phyloP scores from a whole-genome alignment of 176 grass and related monocot species.

The maize (Zea mays) region Zm-B73-REFERENCE-NAM-5.0 NC_050100.1:67934501-67935000 shows the following conservation, averaged over 20 bases:
- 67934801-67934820: slow-evolving; percentile 99
- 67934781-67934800: slow-evolving; percentile 84
- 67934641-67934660: background rate
- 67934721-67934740: slow-evolving; percentile 97
- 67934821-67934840: slow-evolving; percentile 98
- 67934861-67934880: background rate
- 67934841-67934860: slow-evolving; percentile 59
- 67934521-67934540: background rate
- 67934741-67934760: slow-evolving; percentile 98
- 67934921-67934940: background rate
- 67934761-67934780: slow-evolving; percentile 91
- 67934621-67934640: background rate
- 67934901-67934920: background rate
- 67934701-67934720: slow-evolving; percentile 98
- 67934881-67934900: background rate
- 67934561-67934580: background rate
- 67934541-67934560: slow-evolving; percentile 1
- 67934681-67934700: slow-evolving; percentile 98
- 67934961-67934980: background rate
- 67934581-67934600: background rate
- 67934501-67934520: background rate
- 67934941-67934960: background rate
- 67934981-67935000: background rate
- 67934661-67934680: slow-evolving; percentile 33
- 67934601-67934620: background rate